Evolutionary conservation across 768 basidiomycete species (phyloP).

Genomic region (Leccinum aurantiacum): DNA sequence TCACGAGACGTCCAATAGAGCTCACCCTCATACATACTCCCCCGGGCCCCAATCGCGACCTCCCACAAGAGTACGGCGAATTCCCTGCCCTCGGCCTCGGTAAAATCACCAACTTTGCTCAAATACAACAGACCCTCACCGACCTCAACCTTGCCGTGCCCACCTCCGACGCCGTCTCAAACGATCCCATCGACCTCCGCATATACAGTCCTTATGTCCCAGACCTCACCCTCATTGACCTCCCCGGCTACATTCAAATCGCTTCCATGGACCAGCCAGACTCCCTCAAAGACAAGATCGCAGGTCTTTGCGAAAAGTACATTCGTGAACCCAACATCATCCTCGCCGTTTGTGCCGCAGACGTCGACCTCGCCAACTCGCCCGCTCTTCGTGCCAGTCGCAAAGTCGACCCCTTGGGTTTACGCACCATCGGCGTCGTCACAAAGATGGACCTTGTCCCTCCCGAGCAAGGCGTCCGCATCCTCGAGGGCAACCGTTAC

Average conservation of each 20-base stretch:
- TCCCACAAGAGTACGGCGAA: conserved; percentile 82
- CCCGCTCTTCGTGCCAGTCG: conserved; percentile 92
- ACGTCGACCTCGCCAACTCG: conserved; percentile 98
- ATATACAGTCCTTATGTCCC: conserved; percentile 96
- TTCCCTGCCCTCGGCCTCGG: conserved; percentile 90
- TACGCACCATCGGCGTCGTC: conserved; percentile 95
- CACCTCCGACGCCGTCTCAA: conserved; percentile 85
- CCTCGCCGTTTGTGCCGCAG: conserved; percentile 97
- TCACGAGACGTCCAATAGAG: conserved; percentile 96
- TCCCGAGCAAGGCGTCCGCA: conserved; percentile 76
- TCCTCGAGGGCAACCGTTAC: conserved; percentile 88
- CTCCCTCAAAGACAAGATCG: conserved; percentile 89
- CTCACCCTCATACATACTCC: conserved; percentile 95
- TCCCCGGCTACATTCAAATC: conserved; percentile 97
- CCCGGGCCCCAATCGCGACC: conserved; percentile 45
- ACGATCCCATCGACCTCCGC: conserved; percentile 93
- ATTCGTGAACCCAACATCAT: conserved; percentile 99
- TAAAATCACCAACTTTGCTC: conserved; percentile 86
- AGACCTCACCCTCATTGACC: conserved; percentile 94
- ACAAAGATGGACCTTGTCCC: conserved; percentile 99
- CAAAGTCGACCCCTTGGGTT: conserved; percentile 90
- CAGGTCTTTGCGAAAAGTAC: conserved; percentile 87
- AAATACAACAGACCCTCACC: conserved; percentile 88
- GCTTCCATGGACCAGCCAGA: conserved; percentile 95
- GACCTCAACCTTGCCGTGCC: conserved; percentile 96